Conservation (phyloP, 768 basidiomycete species). For the Tephrocybe sp. region DNA sequence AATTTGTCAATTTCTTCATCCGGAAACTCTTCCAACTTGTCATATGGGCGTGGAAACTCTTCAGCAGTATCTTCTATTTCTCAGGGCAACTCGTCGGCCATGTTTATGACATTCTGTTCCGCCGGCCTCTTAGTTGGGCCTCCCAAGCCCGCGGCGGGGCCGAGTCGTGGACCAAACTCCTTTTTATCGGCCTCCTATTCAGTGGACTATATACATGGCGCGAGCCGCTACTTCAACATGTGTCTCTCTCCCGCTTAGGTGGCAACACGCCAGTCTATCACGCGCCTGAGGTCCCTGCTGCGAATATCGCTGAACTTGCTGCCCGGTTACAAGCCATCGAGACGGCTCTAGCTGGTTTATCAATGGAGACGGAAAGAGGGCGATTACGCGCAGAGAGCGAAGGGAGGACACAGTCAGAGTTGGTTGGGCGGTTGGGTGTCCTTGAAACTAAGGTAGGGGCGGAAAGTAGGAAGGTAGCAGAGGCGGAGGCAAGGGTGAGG, state of each 20-base stretch:
- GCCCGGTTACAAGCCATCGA: slow-evolving; percentile 66
- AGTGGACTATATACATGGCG: slow-evolving; percentile 45
- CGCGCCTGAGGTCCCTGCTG: slow-evolving; percentile 58
- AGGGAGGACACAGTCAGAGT: slow-evolving; percentile 46
- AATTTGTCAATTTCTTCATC: slow-evolving; percentile 32
- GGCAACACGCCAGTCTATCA: slow-evolving; percentile 35
- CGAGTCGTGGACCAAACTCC: slow-evolving; percentile 34
- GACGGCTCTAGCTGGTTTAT: slow-evolving; percentile 58
- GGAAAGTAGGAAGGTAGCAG: slow-evolving; percentile 42
- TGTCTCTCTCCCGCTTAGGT: slow-evolving; percentile 32
- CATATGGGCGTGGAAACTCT: slow-evolving; percentile 26
- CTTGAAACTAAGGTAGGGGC: slow-evolving; percentile 52
- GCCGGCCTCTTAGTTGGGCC: slow-evolving; percentile 46
- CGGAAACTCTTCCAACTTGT: slow-evolving; percentile 21
- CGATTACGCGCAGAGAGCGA: slow-evolving; percentile 55
- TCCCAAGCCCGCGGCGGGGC: slow-evolving; percentile 28
- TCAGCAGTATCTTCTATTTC: slow-evolving; percentile 39
- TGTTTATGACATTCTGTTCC: slow-evolving; percentile 45
- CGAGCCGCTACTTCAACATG: slow-evolving; percentile 28
- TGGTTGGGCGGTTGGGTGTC: slow-evolving; percentile 51
- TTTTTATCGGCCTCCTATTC: slow-evolving; percentile 43
- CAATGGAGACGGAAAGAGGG: slow-evolving; percentile 51
- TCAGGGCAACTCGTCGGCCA: slow-evolving; percentile 51
- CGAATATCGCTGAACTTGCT: slow-evolving; percentile 66
- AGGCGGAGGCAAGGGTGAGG: slow-evolving; percentile 52